phyloP scores from a whole-genome alignment of 768 basidiomycete species.

The Amanita subjunquillea region DNA sequence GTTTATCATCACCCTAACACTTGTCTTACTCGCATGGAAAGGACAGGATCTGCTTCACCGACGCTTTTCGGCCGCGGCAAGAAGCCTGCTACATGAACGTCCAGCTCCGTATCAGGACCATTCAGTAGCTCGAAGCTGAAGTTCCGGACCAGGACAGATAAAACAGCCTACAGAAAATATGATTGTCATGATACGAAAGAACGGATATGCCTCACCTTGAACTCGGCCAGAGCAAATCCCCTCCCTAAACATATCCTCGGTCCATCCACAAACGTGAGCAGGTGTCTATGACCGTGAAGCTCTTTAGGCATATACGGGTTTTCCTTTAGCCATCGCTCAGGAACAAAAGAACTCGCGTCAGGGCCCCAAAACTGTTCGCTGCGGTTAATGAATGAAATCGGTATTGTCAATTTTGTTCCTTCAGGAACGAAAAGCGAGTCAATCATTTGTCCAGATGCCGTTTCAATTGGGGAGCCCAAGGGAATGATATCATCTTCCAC shows the following conservation, averaged over 20 bases:
- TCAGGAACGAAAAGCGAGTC: constrained; percentile 21
- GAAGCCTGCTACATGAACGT: too few relatives aligned
- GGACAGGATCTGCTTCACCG: too few relatives aligned
- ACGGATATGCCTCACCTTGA: not conserved
- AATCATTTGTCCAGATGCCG: constrained; percentile 17
- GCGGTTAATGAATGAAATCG: constrained; percentile 29
- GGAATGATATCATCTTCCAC: constrained; percentile 27
- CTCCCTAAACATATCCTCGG: constrained; percentile 33
- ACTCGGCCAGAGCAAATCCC: constrained; percentile 20
- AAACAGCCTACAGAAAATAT: too few relatives aligned
- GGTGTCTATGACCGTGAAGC: constrained; percentile 25
- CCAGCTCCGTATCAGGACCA: too few relatives aligned
- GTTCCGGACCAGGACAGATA: too few relatives aligned
- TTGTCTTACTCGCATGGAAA: too few relatives aligned
- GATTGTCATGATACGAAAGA: too few relatives aligned
- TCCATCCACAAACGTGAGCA: constrained; percentile 36
- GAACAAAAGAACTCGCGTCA: constrained; percentile 30
- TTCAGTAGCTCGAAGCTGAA: too few relatives aligned
- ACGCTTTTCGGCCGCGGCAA: too few relatives aligned
- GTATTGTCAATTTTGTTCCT: constrained; percentile 25
- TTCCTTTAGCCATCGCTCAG: constrained; percentile 30
- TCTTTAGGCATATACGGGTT: constrained; percentile 17
- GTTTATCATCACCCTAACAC: too few relatives aligned
- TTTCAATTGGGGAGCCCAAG: constrained; percentile 19
- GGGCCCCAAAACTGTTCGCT: constrained; percentile 31